Evolutionary conservation across 2,329 filamentous ascomycete species (phyloP), one percentile per base, ranked within the genome.

Genomic region (Monosporascus sp.): DNA sequence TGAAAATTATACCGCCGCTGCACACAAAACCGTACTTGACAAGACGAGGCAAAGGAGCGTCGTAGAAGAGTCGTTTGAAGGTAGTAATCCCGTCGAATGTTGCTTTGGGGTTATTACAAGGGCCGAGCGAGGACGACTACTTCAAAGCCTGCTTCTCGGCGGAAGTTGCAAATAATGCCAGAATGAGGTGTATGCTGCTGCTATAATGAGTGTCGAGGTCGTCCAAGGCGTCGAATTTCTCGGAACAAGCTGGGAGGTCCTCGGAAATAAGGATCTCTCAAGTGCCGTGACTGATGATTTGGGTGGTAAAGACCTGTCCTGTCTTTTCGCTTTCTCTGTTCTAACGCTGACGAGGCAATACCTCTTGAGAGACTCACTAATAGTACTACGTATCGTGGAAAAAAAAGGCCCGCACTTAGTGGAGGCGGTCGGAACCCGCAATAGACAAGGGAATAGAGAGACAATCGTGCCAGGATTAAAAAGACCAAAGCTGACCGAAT

Each of bases 401-500:
- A 22, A 22, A 22, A 22, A n/a, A 27, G n/a, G 43, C 6, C n/a
- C 14, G 14, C n/a, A 27, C 43, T 46, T 25, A 4, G 17, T 18
- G 11, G 18, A 14, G 18, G 58, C 55, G 59, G 57, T 54, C 56
- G 51, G 59, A 52, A 55, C 54, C 52, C 57, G 55, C 45, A 52
- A 56, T 47, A 60, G 60, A 60, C 58, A 55, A 46, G 43, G 43
- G 53, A 55, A 50, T 35, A 52, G 58, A 57, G 47, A 56, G 52
- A 48, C 52, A 52, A 51, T 54, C 45, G 50, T 48, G 52, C 51
- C 49, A 54, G 53, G 59, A 61, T 67, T 53, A 61, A 61, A 60
- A 46, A 52, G 60, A 63, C 64, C 64, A 66, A 65, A 63, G 20
- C 59, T 55, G 61, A 63, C 60, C 61, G 60, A 58, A 58, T 67